phyloP scores from a whole-genome alignment of 164 flowering plant genomes.

The Piper betle region DNA sequence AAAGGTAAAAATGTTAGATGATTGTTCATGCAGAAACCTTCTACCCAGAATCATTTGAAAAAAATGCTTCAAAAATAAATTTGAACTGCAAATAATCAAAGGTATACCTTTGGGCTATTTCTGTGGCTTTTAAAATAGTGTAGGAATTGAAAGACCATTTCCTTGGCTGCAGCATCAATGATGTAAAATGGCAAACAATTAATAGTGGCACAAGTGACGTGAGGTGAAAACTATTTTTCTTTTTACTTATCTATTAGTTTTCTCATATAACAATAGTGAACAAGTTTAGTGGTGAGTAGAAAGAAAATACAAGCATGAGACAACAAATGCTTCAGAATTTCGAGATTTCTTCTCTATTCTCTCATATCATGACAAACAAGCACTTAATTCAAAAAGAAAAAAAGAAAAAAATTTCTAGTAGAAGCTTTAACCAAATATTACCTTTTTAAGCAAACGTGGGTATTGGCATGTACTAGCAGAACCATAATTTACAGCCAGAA shows the following conservation, averaged over 20 bases:
- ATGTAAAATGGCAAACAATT: neutral
- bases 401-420: neutral
- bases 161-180: conserved; percentile 45
- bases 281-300: too few species aligned
- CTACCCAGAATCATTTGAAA: too few species aligned
- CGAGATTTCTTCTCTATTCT: neutral
- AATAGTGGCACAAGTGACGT: too few species aligned
- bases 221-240: too few species aligned
- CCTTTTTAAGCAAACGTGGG: conserved; percentile 62
- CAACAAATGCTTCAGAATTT: neutral
- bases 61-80: neutral
- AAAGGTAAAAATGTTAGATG: too few species aligned
- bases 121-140: conserved; percentile 62
- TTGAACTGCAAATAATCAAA: neutral
- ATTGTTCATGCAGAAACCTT: too few species aligned
- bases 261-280: too few species aligned
- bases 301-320: too few species aligned
- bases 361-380: too few species aligned
- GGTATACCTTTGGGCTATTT: conserved; percentile 74
- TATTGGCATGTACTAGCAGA: conserved; percentile 69
- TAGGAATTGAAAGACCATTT: conserved; percentile 91
- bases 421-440: conserved; percentile 20
- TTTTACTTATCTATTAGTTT: too few species aligned
- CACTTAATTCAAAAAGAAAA: neutral
- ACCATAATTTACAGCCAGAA: conserved; percentile 86